Base-by-base conservation (phyloP, 352 stramenopile genomes). In the Pythium coloratum region DNA sequence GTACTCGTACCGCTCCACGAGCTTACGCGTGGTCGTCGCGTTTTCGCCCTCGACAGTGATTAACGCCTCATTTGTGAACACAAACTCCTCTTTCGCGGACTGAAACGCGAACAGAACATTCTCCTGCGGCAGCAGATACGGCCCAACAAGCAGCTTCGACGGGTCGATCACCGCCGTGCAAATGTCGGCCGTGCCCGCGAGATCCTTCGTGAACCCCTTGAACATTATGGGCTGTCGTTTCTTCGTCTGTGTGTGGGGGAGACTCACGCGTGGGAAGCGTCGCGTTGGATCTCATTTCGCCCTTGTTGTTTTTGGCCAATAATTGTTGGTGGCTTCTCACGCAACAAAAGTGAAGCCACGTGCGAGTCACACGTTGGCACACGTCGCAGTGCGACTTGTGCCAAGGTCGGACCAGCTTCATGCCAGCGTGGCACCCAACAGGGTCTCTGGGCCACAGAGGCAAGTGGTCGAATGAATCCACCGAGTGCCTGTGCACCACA, bases 61-160 rank as follows among this genome's bases (percentile, higher is more conserved):
- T 47, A 89, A 33, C 30, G 80, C 80, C 58, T 88, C 75, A 50
- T 89, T 86, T 2, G 81, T 88, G 69, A 89, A 89, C 47, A 76
- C 62, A 60, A 76, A 89, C 63, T 89, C 81, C 42, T 87, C 78
- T 40, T 89, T 88, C 38, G 56, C 59, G 28, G 81, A 89, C 63
- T 81, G 68, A 42, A 87, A 84, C 36, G 78, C 73, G 61, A 88
- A 88, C 63, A 89, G 36, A 18, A 88, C 70, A 10, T 62, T 56
- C 60, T 89, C 78, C 12, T 61, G 66, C 9, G 76, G 76, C 8
- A 85, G 62, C 18, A 87, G 28, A 53, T 81, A 89, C 34, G 68
- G 36, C 7, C 32, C 36, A 10, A 65, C 77, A 12, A 74, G 60
- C 44, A 81, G 61, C 59, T 81, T 76, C 49, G 51, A 38, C 6